phyloP scores from a whole-genome alignment of 208 protist species.

The Porcisia hertigi region DNA sequence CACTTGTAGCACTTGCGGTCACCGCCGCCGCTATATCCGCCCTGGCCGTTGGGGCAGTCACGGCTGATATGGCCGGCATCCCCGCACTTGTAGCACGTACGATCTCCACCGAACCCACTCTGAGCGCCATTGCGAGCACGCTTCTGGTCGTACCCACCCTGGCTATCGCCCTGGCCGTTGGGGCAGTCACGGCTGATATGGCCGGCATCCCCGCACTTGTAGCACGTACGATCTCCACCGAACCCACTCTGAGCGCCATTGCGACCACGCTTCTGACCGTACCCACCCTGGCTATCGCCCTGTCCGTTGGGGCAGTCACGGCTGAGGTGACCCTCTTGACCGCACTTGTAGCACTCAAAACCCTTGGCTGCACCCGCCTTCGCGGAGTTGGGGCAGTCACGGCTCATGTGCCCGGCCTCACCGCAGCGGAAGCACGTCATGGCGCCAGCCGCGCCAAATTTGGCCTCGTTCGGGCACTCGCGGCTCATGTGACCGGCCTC shows the following conservation, averaged over 20 bases:
- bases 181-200: constrained; percentile 88
- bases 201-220: constrained; percentile 83
- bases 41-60: constrained; percentile 72
- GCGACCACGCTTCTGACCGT: constrained; percentile 61
- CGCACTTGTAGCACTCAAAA: constrained; percentile 78
- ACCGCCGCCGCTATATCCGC: constrained; percentile 44
- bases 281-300: constrained; percentile 42
- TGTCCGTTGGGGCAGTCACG: constrained; percentile 75
- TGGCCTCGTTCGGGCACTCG: constrained; percentile 62
- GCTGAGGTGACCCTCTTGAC: constrained; percentile 69
- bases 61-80: constrained; percentile 77
- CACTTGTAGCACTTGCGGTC: constrained; percentile 82
- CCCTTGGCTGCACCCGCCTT: constrained; percentile 46
- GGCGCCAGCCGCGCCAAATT: constrained; percentile 32
- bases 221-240: constrained; percentile 72
- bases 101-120: constrained; percentile 55
- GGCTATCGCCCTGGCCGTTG: constrained; percentile 36
- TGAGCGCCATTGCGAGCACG: constrained; percentile 60
- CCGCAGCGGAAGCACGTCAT: constrained; percentile 85
- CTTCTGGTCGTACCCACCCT: constrained; percentile 57
- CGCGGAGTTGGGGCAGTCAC: constrained; percentile 84
- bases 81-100: constrained; percentile 88
- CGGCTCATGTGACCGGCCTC: constrained; percentile 65
- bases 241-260: constrained; percentile 54
- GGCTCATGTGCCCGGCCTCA: constrained; percentile 75